Evolutionary conservation across 345 rosid genomes (phyloP).

Genomic region (Rhizophora apiculata): DNA sequence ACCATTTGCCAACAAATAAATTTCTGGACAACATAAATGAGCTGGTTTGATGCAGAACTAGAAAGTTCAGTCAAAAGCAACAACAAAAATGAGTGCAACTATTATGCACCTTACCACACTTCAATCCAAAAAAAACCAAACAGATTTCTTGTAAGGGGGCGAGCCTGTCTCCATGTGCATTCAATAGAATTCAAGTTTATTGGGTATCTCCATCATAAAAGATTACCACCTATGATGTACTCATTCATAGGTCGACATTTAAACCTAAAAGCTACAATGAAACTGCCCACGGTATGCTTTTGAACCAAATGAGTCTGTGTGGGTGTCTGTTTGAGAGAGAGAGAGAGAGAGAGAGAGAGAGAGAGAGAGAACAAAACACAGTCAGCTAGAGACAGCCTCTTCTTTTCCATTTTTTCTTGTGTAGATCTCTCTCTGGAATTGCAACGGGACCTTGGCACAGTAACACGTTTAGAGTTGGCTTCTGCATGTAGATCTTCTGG

Average conservation of each 20-base stretch:
- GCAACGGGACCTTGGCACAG: conserved; percentile 63
- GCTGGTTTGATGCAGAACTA: no score
- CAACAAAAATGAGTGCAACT: no score
- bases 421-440: conserved; percentile 77
- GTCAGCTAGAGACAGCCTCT: conserved; percentile 70
- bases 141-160: not conserved
- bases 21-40: no score
- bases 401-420: conserved; percentile 49
- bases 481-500: conserved; percentile 48
- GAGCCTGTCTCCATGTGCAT: not conserved
- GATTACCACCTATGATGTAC: no score
- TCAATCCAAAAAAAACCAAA: no score
- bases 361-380: conserved; percentile 40
- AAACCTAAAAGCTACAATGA: not conserved
- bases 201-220: no score
- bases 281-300: not conserved
- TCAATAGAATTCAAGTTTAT: not conserved
- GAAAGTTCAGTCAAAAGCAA: no score
- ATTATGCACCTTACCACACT: no score
- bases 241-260: not conserved
- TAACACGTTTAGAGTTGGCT: conserved; percentile 44
- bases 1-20: not conserved
- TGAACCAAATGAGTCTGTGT: not conserved
- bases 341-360: not conserved
- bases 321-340: no score